These are phyloP conservation scores for Talaromyces atroroseus DNA, from an alignment of 2,329 filamentous ascomycete genomes.

Conservation along the genomic window DNA sequence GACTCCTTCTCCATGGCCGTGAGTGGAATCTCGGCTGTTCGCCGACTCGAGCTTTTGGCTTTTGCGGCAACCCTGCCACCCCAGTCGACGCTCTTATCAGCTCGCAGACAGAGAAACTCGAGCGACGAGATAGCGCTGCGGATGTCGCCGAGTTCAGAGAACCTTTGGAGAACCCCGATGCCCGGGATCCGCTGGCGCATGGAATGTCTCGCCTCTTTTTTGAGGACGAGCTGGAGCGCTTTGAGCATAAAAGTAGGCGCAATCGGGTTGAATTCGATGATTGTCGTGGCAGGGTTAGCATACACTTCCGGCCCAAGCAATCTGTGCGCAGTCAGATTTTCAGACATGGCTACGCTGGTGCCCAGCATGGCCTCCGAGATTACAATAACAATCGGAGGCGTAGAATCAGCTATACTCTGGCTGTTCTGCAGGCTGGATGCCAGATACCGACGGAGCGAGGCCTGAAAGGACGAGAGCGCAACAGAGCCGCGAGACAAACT, in stretches of 20 bases:
- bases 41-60: slow-evolving; percentile 59
- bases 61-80: slow-evolving; percentile 64
- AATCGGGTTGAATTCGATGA: slow-evolving; percentile 90
- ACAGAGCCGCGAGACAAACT: slow-evolving; percentile 63
- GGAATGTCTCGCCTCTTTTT: slow-evolving; percentile 78
- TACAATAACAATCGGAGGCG: slow-evolving; percentile 76
- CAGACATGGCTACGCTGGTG: slow-evolving; percentile 74
- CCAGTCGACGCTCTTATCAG: slow-evolving; percentile 70
- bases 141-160: slow-evolving; percentile 86
- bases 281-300: slow-evolving; percentile 68
- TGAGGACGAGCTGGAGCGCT: slow-evolving; percentile 72
- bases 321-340: slow-evolving; percentile 89
- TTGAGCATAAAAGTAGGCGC: slow-evolving; percentile 80
- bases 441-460: slow-evolving; percentile 68
- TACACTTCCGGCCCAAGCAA: slow-evolving; percentile 81
- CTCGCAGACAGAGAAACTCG: slow-evolving; percentile 84
- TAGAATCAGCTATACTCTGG: slow-evolving; percentile 30
- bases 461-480: slow-evolving; percentile 65
- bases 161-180: slow-evolving; percentile 66
- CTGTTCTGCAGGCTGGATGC: slow-evolving; percentile 47
- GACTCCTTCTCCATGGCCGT: slow-evolving; percentile 76
- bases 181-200: slow-evolving; percentile 71
- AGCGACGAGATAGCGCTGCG: slow-evolving; percentile 86
- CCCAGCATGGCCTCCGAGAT: slow-evolving; percentile 87
- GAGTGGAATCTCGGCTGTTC: slow-evolving; percentile 44